Base-by-base conservation (phyloP, 2,329 filamentous ascomycete genomes). In the Penicillium freii region DNA sequence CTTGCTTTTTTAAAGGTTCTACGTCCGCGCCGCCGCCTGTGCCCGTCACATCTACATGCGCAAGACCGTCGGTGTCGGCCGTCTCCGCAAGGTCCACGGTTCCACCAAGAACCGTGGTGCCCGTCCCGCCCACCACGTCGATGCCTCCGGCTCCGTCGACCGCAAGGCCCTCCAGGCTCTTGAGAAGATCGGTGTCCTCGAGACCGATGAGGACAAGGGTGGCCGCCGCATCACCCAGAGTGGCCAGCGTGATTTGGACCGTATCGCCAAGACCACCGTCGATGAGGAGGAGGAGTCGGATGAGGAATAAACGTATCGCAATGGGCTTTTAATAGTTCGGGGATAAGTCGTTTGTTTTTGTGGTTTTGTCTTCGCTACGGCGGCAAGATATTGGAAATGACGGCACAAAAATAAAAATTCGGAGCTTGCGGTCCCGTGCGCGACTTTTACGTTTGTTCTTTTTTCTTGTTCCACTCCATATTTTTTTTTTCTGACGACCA, bases 201-300 rank as follows among this genome's bases (percentile, higher is more conserved):
- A 99, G 89, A 84, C 90, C 76, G 93, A 97, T 74, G 93, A 97
- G 86, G 93, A 97, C 70, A 96, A 96, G 87, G 94, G 94, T 81
- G 94, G 94, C 76, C 91, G 94, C 77, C 88, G 94, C 80, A 97
- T 99, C 83, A 97, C 94, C 74, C 92, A 97, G 86, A 87, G 87
- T 75, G 94, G 94, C 77, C 92, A 97, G 87, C 91, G 94, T 85
- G 94, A 99, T 89, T 86, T 99, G 86, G 94, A 97, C 85, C 93
- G 85, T 80, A 92, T 93, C 73, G 90, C 90, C 75, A 88, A 90
- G 83, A 92, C 89, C 75, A 90, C 75, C 65, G 70, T 78, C 65
- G 74, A 77, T 59, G 76, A 77, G 70, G 74, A 76, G 68, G 73
- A 77, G 67, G 74, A 76, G 69, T 75, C 75, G 57, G 73, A 77